phyloP scores from a whole-genome alignment of 495 filamentous ascomycete species.

The Friedmanniomyces simplex region DNA sequence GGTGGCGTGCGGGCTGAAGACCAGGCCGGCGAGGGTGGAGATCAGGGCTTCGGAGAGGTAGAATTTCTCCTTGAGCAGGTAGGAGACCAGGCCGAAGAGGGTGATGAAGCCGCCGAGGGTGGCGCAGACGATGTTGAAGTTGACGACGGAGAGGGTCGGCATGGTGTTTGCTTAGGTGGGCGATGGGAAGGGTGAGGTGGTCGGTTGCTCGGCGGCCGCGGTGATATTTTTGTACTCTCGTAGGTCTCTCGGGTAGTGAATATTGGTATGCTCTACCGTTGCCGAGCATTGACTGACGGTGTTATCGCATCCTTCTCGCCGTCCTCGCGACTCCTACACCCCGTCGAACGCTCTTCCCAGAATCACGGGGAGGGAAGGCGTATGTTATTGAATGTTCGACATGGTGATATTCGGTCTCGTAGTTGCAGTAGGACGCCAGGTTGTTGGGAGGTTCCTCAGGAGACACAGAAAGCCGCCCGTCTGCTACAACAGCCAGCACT shows the following conservation, averaged over 20 bases:
- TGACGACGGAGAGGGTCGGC: slow-evolving; percentile 66
- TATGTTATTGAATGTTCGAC: slow-evolving; percentile 22
- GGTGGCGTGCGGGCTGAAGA: slow-evolving; percentile 65
- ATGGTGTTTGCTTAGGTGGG: slow-evolving; percentile 43
- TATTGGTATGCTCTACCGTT: background rate
- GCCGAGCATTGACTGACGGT: too few relatives aligned
- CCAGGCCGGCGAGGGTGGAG: slow-evolving; percentile 66
- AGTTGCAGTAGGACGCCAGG: slow-evolving; percentile 3
- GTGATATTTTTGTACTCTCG: background rate
- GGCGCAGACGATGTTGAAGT: slow-evolving; percentile 84
- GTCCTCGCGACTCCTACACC: background rate
- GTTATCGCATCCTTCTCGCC: slow-evolving; percentile 10
- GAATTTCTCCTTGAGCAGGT: slow-evolving; percentile 79
- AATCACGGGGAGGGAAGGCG: background rate
- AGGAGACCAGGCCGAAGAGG: slow-evolving; percentile 78
- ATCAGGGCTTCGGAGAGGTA: slow-evolving; percentile 90
- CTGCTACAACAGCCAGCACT: too few relatives aligned
- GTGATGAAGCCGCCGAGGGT: slow-evolving; percentile 81
- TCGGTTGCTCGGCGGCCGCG: too few relatives aligned
- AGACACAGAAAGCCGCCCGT: background rate
- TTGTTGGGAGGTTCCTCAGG: background rate
- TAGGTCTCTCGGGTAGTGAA: background rate
- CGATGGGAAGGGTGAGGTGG: background rate
- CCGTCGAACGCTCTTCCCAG: background rate
- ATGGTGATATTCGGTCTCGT: background rate